Percentiles rank a stretch among this genome's conserved stretches.
These are phyloP conservation scores for Calocera viscosa DNA, from an alignment of 768 basidiomycete genomes.

Conservation along the genomic window DNA sequence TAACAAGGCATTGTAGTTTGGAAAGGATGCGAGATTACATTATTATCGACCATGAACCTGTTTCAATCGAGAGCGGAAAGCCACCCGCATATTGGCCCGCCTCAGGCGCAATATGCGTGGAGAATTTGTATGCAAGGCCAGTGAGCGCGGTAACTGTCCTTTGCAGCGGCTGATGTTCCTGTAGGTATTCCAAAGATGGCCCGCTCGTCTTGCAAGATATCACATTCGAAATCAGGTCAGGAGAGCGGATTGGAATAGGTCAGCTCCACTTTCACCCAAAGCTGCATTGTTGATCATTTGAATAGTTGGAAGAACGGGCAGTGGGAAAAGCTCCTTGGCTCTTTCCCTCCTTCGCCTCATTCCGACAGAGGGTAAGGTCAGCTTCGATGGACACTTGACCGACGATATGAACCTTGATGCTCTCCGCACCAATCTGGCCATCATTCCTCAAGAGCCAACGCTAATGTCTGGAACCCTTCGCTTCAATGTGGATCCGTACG, in stretches of 20 bases:
- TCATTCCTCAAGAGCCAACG: constrained; percentile 29
- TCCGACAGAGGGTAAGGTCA: constrained; percentile 26
- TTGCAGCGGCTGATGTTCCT: neutral
- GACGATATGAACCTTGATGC: constrained; percentile 26
- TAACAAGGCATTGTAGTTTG: constrained; percentile 22
- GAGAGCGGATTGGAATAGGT: constrained; percentile 23
- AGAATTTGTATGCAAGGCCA: constrained; percentile 23
- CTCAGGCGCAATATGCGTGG: constrained; percentile 25
- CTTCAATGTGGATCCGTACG: constrained; percentile 28
- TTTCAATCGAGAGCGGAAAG: constrained; percentile 18
- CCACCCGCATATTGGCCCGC: constrained; percentile 31
- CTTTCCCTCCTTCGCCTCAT: constrained; percentile 29
- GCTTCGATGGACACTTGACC: constrained; percentile 25
- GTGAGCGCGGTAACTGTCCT: neutral
- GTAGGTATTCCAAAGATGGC: neutral
- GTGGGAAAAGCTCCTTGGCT: constrained; percentile 17
- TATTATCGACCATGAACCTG: constrained; percentile 46
- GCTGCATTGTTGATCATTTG: neutral
- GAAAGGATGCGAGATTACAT: constrained; percentile 64
- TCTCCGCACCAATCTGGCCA: constrained; percentile 24
- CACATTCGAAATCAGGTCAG: neutral
- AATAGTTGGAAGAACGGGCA: constrained; percentile 38
- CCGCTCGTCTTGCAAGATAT: neutral
- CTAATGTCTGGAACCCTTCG: constrained; percentile 20
- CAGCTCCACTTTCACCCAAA: neutral